A percentile compares a stretch with the other conserved stretches of the same genome.
Conservation (phyloP, 495 filamentous ascomycete species). For the Cudoniella acicularis region DNA sequence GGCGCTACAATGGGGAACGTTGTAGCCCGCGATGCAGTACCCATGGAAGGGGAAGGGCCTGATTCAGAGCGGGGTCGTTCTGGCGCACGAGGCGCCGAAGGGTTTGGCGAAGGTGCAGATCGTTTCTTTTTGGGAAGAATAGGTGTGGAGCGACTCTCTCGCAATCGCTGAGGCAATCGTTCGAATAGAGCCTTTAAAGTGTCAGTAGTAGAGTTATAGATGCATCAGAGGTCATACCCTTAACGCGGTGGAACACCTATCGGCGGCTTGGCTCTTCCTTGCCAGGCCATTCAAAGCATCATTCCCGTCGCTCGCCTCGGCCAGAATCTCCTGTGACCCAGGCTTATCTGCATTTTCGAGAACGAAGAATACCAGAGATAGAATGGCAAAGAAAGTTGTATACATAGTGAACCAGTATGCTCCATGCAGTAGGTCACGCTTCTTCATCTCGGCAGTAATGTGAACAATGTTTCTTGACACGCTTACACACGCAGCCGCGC, state of each 20-base stretch:
- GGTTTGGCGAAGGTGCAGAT: constrained; percentile 40
- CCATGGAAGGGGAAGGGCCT: constrained; percentile 24
- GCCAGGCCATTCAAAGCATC: constrained; percentile 74
- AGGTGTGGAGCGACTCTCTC: constrained; percentile 38
- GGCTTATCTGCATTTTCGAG: constrained; percentile 82
- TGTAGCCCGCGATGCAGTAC: constrained; percentile 26
- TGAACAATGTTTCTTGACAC: constrained; percentile 93
- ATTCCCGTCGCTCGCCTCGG: constrained; percentile 79
- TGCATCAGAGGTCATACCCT: constrained; percentile 43
- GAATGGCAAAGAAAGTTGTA: constrained; percentile 89
- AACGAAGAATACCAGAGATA: constrained; percentile 85
- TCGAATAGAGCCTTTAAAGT: constrained; percentile 66
- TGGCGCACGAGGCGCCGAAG: constrained; percentile 26
- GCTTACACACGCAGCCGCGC: constrained; percentile 86
- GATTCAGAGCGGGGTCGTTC: constrained; percentile 26
- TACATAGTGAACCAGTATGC: constrained; percentile 98
- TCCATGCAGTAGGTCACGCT: constrained; percentile 74
- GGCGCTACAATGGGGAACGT: constrained; percentile 24
- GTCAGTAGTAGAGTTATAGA: constrained; percentile 24
- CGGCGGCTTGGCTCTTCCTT: constrained; percentile 82
- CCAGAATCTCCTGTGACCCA: constrained; percentile 71
- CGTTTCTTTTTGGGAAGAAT: constrained; percentile 51
- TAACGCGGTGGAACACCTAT: constrained; percentile 74
- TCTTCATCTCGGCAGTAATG: constrained; percentile 86
- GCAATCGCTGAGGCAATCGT: constrained; percentile 67